A percentile compares a stretch with the other conserved stretches of the same genome.
These are phyloP conservation scores for Pinus tabuliformis DNA, from an alignment of 75 land plant genomes.

Conservation along the genomic window DNA sequence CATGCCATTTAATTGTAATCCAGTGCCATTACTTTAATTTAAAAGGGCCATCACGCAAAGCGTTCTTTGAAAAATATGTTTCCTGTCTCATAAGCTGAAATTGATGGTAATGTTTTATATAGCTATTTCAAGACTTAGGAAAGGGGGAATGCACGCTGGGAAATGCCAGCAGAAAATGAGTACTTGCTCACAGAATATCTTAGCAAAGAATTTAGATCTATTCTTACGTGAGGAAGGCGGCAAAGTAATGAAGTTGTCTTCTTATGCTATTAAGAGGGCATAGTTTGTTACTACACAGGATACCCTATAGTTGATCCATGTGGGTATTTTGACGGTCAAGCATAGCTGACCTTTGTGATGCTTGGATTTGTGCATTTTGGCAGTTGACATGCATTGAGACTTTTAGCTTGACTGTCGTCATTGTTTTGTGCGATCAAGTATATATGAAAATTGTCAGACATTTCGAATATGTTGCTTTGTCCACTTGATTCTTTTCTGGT, in stretches of 20 bases:
- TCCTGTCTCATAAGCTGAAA: no score
- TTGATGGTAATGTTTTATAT: no score
- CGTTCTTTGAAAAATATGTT: no score
- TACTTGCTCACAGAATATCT: background rate
- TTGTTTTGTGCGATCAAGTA: background rate
- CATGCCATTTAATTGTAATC: no score
- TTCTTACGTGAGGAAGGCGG: background rate
- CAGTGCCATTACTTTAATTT: no score
- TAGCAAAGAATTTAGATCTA: background rate
- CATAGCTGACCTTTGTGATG: background rate
- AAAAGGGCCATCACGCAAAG: no score
- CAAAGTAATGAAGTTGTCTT: background rate
- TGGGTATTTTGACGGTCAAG: conserved; percentile 1
- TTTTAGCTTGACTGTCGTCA: background rate
- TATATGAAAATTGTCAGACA: background rate
- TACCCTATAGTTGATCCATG: conserved; percentile 2
- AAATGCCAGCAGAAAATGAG: background rate
- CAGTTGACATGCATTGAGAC: background rate
- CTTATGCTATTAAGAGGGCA: background rate
- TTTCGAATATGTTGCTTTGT: background rate
- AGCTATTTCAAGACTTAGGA: background rate
- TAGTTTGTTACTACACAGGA: background rate
- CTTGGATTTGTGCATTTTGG: background rate
- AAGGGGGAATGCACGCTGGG: background rate
- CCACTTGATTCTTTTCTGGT: background rate